phyloP scores from a whole-genome alignment of 805 yeast genomes.

The Metschnikowia gelsemii region DNA sequence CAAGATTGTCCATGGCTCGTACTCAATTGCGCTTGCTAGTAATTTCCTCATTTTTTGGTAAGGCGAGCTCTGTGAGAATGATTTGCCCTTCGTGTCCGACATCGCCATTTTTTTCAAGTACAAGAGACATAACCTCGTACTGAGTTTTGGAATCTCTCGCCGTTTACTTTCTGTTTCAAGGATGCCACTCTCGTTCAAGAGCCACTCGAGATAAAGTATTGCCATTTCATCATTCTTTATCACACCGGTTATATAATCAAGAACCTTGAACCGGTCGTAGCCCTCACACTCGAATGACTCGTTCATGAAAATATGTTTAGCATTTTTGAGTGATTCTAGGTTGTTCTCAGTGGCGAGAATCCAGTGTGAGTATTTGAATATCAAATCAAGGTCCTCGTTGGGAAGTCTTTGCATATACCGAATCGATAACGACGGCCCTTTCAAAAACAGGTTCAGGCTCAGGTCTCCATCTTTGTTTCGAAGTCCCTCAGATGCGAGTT shows the following conservation, averaged over 20 bases:
- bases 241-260: conserved; percentile 45
- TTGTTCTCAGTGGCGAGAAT: conserved; percentile 39
- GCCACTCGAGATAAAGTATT: conserved; percentile 48
- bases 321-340: conserved; percentile 19
- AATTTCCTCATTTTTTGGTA: conserved; percentile 36
- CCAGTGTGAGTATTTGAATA: conserved; percentile 58
- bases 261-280: conserved; percentile 52
- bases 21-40: conserved; percentile 31
- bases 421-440: conserved; percentile 46
- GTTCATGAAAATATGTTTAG: conserved; percentile 58
- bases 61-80: conserved; percentile 15
- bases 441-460: conserved; percentile 26
- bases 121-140: conserved; percentile 35
- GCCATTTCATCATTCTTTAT: conserved; percentile 26
- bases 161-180: conserved; percentile 19
- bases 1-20: conserved; percentile 39
- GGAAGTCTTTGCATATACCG: conserved; percentile 59
- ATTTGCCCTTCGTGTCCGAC: conserved; percentile 8
- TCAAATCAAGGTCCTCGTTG: conserved; percentile 47
- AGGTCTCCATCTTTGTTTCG: conserved; percentile 23
- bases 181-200: conserved; percentile 36
- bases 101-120: conserved; percentile 30
- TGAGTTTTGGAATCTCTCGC: conserved; percentile 27
- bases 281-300: conserved; percentile 60
- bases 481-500: conserved; percentile 19